phyloP scores from a whole-genome alignment of 805 yeast genomes.

The Wickerhamomyces ciferrii region DNA sequence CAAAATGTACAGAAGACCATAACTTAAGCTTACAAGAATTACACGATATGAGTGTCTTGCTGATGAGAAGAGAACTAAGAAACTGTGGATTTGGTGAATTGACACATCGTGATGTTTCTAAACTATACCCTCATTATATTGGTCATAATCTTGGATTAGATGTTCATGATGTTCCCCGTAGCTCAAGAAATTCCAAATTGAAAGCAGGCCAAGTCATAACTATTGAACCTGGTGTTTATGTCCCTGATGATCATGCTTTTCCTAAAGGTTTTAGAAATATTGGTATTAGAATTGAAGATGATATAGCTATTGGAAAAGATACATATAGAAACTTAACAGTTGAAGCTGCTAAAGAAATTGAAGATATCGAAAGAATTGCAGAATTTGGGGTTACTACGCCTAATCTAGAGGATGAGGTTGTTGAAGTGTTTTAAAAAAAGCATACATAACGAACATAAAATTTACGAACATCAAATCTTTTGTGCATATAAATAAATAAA shows the following conservation, averaged over 20 bases:
- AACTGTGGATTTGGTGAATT: slow-evolving; percentile 64
- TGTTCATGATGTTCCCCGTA: slow-evolving; percentile 74
- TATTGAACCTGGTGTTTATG: slow-evolving; percentile 92
- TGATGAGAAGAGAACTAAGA: slow-evolving; percentile 57
- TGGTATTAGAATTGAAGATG: slow-evolving; percentile 94
- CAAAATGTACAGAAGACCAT: slow-evolving; percentile 50
- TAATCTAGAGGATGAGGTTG: slow-evolving; percentile 37
- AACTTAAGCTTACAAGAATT: slow-evolving; percentile 63
- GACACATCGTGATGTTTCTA: slow-evolving; percentile 45
- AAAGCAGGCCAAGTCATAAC: slow-evolving; percentile 79
- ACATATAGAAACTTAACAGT: slow-evolving; percentile 59
- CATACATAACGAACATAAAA: not conserved
- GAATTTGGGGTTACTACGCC: slow-evolving; percentile 51
- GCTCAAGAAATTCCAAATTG: slow-evolving; percentile 50
- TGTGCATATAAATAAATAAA: too few relatives aligned
- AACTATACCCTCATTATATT: slow-evolving; percentile 84
- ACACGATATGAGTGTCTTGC: slow-evolving; percentile 61
- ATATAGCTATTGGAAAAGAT: slow-evolving; percentile 71
- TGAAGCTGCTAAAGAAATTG: slow-evolving; percentile 82
- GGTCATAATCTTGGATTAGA: slow-evolving; percentile 96
- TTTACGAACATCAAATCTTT: too few relatives aligned
- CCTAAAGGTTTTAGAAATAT: slow-evolving; percentile 81
- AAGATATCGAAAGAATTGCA: slow-evolving; percentile 71
- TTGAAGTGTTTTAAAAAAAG: slow-evolving; percentile 16
- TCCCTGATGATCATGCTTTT: slow-evolving; percentile 65